Conservation (phyloP, 2,329 filamentous ascomycete species). For the Akanthomyces dipterigenus region DNA sequence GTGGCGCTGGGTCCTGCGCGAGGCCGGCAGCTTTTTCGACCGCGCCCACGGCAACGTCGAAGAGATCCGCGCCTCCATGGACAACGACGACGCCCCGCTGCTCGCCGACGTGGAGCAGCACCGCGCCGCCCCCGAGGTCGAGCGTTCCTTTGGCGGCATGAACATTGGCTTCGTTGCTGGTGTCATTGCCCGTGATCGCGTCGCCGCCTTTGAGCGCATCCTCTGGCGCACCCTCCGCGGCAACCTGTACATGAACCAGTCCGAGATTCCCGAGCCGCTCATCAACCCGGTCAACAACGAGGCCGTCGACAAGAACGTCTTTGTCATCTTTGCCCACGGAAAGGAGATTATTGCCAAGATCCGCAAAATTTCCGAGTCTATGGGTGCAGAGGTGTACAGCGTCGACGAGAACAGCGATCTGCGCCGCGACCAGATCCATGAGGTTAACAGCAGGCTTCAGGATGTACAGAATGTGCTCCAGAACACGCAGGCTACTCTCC, state of each 20-base stretch:
- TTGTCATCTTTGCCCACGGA: slow-evolving; percentile 97
- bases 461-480: slow-evolving; percentile 88
- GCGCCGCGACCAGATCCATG: slow-evolving; percentile 89
- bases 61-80: slow-evolving; percentile 85
- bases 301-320: slow-evolving; percentile 91
- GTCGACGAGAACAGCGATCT: slow-evolving; percentile 97
- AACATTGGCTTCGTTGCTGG: slow-evolving; percentile 98
- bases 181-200: slow-evolving; percentile 87
- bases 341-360: slow-evolving; percentile 99
- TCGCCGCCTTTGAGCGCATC: slow-evolving; percentile 93
- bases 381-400: slow-evolving; percentile 91
- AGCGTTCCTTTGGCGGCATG: slow-evolving; percentile 90
- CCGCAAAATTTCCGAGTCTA: slow-evolving; percentile 95
- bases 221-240: slow-evolving; percentile 95
- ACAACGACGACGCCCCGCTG: slow-evolving; percentile 78
- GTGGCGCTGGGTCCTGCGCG: slow-evolving; percentile 95
- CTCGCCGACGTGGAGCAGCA: slow-evolving; percentile 90
- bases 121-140: slow-evolving; percentile 57
- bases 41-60: slow-evolving; percentile 93
- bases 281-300: slow-evolving; percentile 91
- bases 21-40: slow-evolving; percentile 97
- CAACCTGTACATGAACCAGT: slow-evolving; percentile 99
- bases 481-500: slow-evolving; percentile 91
- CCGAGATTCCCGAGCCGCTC: slow-evolving; percentile 90
- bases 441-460: slow-evolving; percentile 87